A percentile compares a stretch with the other conserved stretches of the same genome.
These are phyloP conservation scores for Saccharomycopsis schoenii DNA, from an alignment of 805 yeast genomes.

Conservation along the genomic window DNA sequence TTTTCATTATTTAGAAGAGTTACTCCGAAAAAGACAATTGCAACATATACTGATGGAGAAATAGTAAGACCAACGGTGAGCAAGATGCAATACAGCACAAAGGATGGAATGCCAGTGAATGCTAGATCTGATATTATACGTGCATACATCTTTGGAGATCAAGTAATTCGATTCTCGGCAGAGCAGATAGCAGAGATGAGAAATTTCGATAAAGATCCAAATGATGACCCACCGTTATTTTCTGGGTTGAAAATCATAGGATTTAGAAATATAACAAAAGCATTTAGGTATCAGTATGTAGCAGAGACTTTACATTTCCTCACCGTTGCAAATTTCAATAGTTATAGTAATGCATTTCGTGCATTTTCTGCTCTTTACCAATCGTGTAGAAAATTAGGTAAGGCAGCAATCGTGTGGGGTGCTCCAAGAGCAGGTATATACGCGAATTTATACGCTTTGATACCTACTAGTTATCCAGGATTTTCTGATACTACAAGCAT, in stretches of 20 bases:
- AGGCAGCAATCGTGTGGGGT: constrained; percentile 69
- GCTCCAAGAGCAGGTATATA: constrained; percentile 40
- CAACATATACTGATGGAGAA: constrained; percentile 46
- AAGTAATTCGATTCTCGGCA: constrained; percentile 31
- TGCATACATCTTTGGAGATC: constrained; percentile 39
- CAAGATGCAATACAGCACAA: constrained; percentile 28
- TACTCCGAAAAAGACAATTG: constrained; percentile 37
- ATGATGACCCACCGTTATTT: constrained; percentile 17
- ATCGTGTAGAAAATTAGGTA: constrained; percentile 39
- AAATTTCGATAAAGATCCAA: constrained; percentile 23
- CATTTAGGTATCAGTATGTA: constrained; percentile 42
- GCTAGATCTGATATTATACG: constrained; percentile 26
- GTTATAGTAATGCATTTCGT: constrained; percentile 49
- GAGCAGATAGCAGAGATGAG: constrained; percentile 29
- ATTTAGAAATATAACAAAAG: constrained; percentile 38
- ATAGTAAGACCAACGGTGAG: constrained; percentile 42
- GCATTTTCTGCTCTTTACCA: constrained; percentile 63
- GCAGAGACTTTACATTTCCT: constrained; percentile 50
- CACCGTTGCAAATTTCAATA: constrained; percentile 52
- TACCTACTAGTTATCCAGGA: constrained; percentile 35
- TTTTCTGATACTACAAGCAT: constrained; percentile 1
- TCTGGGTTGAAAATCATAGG: constrained; percentile 53
- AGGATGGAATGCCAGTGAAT: constrained; percentile 34
- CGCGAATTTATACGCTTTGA: constrained; percentile 50
- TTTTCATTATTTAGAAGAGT: constrained; percentile 53